A percentile compares a stretch with the other conserved stretches of the same genome.
Evolutionary conservation across 2,329 filamentous ascomycete species (phyloP).

Genomic region (Cladophialophora immunda): DNA sequence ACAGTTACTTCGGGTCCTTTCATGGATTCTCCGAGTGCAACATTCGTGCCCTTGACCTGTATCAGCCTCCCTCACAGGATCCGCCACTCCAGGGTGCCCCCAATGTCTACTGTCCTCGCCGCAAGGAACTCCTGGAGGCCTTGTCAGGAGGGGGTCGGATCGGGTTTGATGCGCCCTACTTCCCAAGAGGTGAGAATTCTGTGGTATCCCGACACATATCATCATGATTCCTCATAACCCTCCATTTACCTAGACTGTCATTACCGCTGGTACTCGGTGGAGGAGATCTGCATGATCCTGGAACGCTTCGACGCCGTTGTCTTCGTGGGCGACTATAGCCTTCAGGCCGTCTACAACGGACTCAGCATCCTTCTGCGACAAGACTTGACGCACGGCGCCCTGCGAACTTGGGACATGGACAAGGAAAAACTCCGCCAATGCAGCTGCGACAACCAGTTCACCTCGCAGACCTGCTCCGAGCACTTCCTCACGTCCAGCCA

Average conservation of each 20-base stretch:
- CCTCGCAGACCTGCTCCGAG: conserved; percentile 44
- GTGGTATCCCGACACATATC: neutral
- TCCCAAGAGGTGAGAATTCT: conserved; percentile 45
- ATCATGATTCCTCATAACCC: neutral
- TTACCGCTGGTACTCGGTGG: conserved; percentile 53
- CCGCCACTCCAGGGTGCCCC: conserved; percentile 33
- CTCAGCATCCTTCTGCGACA: conserved; percentile 56
- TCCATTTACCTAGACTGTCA: conserved; percentile 46
- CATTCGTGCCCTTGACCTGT: conserved; percentile 48
- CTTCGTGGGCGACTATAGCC: conserved; percentile 54
- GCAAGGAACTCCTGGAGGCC: conserved; percentile 49
- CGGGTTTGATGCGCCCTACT: conserved; percentile 53
- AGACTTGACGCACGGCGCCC: conserved; percentile 50
- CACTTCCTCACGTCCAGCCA: conserved; percentile 42
- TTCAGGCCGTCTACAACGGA: conserved; percentile 53
- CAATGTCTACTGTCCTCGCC: conserved; percentile 46
- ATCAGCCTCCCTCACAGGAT: conserved; percentile 42
- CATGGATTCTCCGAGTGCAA: conserved; percentile 49
- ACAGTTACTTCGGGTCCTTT: conserved; percentile 49
- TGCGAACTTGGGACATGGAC: conserved; percentile 52
- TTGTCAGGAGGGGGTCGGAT: conserved; percentile 53
- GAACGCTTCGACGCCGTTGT: conserved; percentile 52
- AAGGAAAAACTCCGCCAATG: conserved; percentile 46
- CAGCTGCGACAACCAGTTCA: conserved; percentile 54
- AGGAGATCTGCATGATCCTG: conserved; percentile 56